A percentile compares a stretch with the other conserved stretches of the same genome.
phyloP scores from a whole-genome alignment of 768 basidiomycete species.

The Boletellus ananiceps region DNA sequence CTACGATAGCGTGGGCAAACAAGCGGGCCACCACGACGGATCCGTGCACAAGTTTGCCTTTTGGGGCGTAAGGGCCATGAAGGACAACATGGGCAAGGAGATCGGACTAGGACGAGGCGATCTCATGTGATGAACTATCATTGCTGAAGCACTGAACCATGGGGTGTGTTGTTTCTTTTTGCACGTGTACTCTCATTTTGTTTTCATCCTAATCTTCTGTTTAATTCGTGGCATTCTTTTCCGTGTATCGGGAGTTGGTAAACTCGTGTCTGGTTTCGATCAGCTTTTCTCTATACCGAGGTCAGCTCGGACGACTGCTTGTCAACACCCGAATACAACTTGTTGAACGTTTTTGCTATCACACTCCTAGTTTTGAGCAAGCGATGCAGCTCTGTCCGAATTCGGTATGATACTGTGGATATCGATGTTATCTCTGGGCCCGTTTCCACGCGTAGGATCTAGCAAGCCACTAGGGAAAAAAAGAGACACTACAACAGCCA shows the following conservation, averaged over 20 bases:
- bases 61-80: slow-evolving; percentile 38
- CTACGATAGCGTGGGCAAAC: slow-evolving; percentile 32
- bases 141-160: neutral
- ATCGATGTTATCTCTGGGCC: too few relatives aligned
- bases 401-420: too few relatives aligned
- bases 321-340: too few relatives aligned
- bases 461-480: too few relatives aligned
- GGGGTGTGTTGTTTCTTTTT: neutral
- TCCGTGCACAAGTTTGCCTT: slow-evolving; percentile 28
- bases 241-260: too few relatives aligned
- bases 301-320: neutral
- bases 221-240: neutral
- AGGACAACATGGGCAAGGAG: slow-evolving; percentile 30
- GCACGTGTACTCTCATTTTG: neutral
- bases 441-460: too few relatives aligned
- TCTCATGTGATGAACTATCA: slow-evolving; percentile 1
- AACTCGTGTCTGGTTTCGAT: too few relatives aligned
- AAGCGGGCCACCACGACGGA: slow-evolving; percentile 35
- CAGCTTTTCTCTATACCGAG: neutral
- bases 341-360: too few relatives aligned
- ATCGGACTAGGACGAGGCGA: slow-evolving; percentile 31
- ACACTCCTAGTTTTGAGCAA: too few relatives aligned
- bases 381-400: too few relatives aligned
- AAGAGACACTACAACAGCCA: too few relatives aligned
- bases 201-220: neutral